Percentiles rank a stretch among this genome's conserved stretches.
Evolutionary conservation across 2,329 filamentous ascomycete species (phyloP).

Genomic region (Trichophyton schoenleinii): DNA sequence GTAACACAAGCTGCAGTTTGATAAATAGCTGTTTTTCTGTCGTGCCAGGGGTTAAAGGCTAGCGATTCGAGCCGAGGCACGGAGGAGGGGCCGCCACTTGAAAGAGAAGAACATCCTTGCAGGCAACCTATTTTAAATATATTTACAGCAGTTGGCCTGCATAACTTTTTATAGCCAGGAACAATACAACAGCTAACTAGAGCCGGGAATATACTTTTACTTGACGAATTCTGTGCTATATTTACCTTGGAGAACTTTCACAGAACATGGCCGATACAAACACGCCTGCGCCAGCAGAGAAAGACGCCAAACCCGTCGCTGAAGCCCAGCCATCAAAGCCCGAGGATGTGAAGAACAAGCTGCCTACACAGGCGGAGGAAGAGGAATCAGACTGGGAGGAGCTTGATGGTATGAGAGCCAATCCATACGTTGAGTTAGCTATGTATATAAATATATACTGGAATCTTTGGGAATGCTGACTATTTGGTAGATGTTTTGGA

Average conservation of each 20-base stretch:
- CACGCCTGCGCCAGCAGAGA: background rate
- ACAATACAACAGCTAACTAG: background rate
- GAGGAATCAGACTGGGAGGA: slow-evolving; percentile 92
- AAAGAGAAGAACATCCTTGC: background rate
- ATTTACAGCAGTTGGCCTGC: background rate
- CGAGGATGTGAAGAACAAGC: background rate
- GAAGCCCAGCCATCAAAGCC: background rate
- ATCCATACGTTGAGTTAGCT: background rate
- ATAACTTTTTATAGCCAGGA: background rate
- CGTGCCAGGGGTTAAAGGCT: background rate
- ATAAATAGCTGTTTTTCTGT: too few species aligned
- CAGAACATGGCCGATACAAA: background rate
- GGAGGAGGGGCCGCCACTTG: slow-evolving; percentile 2
- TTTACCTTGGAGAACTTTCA: background rate
- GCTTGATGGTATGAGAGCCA: slow-evolving; percentile 55
- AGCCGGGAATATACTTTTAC: background rate
- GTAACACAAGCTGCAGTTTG: too few species aligned
- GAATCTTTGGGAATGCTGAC: background rate
- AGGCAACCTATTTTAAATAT: background rate
- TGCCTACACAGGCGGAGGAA: slow-evolving; percentile 32
- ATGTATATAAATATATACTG: background rate
- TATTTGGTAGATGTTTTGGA: slow-evolving; percentile 67
- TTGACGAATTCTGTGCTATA: background rate
- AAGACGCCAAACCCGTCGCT: background rate
- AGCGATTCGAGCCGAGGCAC: background rate